phyloP scores from a whole-genome alignment of 257 asterid species.

The Nyctanthes arbortristis region DNA sequence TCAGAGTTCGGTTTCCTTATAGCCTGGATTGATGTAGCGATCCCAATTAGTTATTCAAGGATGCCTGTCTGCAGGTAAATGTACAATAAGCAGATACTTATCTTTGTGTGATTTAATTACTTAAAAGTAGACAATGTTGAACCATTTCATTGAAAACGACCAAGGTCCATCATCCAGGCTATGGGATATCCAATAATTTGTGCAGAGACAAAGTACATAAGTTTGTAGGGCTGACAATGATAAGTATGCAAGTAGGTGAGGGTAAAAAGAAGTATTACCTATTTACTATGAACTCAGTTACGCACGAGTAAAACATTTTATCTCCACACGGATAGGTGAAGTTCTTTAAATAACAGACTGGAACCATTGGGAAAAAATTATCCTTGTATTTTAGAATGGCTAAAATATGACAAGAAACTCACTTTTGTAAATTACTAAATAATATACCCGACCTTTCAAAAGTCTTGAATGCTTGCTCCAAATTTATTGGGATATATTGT shows the following conservation, averaged over 20 bases:
- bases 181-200: not conserved
- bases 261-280: not conserved
- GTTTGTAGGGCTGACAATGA: no score
- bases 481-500: no score
- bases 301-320: not conserved
- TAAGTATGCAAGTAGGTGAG: no score
- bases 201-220: no score
- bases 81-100: not conserved
- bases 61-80: not conserved
- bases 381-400: not conserved
- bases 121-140: not conserved
- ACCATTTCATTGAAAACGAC: not conserved
- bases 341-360: not conserved
- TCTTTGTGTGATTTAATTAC: not conserved
- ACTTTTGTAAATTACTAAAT: not conserved
- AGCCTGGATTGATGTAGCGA: not conserved
- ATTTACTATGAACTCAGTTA: not conserved
- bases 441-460: not conserved
- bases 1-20: not conserved
- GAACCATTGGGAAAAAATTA: not conserved
- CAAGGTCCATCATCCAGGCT: not conserved
- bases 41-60: not conserved
- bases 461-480: not conserved
- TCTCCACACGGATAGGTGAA: not conserved
- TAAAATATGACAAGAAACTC: not conserved